phyloP scores from a whole-genome alignment of 1,284 basidiomycete species.

The Pyrrhoderma lamaoense region DNA sequence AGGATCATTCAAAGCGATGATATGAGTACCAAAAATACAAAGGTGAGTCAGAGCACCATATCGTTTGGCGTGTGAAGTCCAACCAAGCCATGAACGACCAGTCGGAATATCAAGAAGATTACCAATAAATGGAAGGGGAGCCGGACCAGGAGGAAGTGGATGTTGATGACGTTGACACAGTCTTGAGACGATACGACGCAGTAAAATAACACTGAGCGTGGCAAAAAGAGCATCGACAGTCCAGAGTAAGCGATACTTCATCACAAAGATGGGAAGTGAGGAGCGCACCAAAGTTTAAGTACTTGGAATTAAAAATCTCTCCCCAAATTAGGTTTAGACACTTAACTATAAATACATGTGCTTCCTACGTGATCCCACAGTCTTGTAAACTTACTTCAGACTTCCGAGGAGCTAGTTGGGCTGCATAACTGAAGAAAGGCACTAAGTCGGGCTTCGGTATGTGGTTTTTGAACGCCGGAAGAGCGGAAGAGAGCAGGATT shows the following conservation, averaged over 20 bases:
- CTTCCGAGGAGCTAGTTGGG: too few relatives aligned
- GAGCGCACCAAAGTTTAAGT: too few relatives aligned
- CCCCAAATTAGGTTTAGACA: too few relatives aligned
- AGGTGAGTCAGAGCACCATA: slow-evolving; percentile 16
- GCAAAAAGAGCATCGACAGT: slow-evolving; percentile 8
- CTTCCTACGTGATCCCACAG: too few relatives aligned
- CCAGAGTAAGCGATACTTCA: background rate
- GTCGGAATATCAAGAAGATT: slow-evolving; percentile 16
- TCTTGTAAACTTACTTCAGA: too few relatives aligned
- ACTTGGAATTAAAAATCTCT: too few relatives aligned
- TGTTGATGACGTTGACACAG: background rate
- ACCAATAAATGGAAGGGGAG: slow-evolving; percentile 13
- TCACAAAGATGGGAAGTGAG: too few relatives aligned
- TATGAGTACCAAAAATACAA: slow-evolving; percentile 14
- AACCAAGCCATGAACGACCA: slow-evolving; percentile 14
- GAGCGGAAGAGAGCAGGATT: too few relatives aligned
- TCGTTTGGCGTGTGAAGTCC: slow-evolving; percentile 1
- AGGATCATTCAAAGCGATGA: slow-evolving; percentile 15
- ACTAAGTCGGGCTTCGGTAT: too few relatives aligned
- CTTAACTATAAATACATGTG: too few relatives aligned
- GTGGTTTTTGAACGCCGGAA: too few relatives aligned
- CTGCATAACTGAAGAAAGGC: too few relatives aligned
- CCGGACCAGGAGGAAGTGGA: slow-evolving; percentile 15
- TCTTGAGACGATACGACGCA: slow-evolving; percentile 3
- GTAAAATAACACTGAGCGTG: slow-evolving; percentile 3